phyloP scores from a whole-genome alignment of 1,284 basidiomycete genomes.

The Inonotus obliquus region DNA sequence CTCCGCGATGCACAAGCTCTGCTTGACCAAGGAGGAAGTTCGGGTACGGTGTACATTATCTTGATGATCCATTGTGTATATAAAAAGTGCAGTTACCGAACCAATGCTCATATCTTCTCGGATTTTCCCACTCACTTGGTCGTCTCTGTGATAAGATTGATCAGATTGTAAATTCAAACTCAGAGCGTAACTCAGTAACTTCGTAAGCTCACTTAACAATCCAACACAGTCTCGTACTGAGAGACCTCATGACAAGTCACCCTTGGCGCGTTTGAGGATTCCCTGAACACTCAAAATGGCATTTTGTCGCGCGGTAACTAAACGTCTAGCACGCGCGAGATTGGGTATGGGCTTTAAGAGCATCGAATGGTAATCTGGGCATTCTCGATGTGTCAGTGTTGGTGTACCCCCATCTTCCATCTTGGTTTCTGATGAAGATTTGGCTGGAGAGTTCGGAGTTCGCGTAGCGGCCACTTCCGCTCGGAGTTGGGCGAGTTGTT shows the following conservation, averaged over 20 bases:
- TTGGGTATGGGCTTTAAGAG: conserved; percentile 26
- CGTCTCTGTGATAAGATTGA: background rate
- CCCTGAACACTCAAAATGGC: conserved; percentile 30
- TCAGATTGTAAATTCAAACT: no score
- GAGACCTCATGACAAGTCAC: background rate
- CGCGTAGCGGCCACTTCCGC: conserved; percentile 35
- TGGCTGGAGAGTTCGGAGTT: background rate
- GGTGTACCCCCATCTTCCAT: background rate
- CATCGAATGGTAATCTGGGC: background rate
- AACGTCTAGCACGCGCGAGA: conserved; percentile 40
- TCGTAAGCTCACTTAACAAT: no score
- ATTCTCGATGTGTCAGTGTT: background rate
- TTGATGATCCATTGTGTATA: background rate
- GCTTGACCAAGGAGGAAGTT: background rate
- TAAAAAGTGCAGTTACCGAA: background rate
- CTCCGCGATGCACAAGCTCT: background rate
- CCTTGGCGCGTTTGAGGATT: background rate
- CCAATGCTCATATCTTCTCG: background rate
- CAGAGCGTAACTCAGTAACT: no score
- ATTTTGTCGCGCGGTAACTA: conserved; percentile 43
- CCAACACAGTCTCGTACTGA: background rate
- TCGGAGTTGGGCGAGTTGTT: conserved; percentile 51
- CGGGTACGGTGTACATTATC: no score
- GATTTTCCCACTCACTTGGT: background rate
- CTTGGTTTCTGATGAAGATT: background rate